Percentiles rank a stretch among this genome's conserved stretches.
Evolutionary conservation across 345 rosid species (phyloP).

Genomic region (Eucalyptus erythrocorys): DNA sequence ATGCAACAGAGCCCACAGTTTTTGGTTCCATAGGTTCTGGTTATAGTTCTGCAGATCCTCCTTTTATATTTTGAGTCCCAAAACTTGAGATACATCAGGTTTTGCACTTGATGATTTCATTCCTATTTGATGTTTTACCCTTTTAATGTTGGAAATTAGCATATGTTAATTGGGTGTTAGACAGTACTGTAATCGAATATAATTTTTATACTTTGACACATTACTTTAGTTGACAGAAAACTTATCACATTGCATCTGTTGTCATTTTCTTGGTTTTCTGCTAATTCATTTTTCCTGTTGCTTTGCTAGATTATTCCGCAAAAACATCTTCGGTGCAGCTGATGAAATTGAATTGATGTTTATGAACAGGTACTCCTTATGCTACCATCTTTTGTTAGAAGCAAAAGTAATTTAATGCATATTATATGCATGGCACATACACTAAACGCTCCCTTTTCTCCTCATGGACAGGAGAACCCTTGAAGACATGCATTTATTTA

Average conservation of each 20-base stretch:
- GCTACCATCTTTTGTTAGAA: background rate
- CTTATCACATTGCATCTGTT: background rate
- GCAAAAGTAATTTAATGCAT: background rate
- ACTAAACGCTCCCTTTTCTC: background rate
- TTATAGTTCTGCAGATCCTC: background rate
- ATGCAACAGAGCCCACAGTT: background rate
- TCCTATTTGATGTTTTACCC: background rate
- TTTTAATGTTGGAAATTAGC: background rate
- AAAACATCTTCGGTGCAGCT: slow-evolving; percentile 50
- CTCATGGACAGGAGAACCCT: slow-evolving; percentile 32
- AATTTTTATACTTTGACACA: background rate
- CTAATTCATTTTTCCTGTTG: background rate
- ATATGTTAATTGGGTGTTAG: background rate
- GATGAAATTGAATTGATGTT: slow-evolving; percentile 64
- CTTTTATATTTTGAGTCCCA: background rate
- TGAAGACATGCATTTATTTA: slow-evolving; percentile 41
- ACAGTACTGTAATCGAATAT: background rate
- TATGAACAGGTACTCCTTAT: slow-evolving; percentile 42
- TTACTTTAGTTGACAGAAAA: background rate
- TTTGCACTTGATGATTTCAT: background rate
- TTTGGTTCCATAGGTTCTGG: background rate
- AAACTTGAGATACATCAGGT: background rate
- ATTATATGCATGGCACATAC: background rate
- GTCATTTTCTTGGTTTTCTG: background rate
- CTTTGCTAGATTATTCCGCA: slow-evolving; percentile 35